A percentile compares a stretch with the other conserved stretches of the same genome.
Conservation (phyloP, 768 basidiomycete genomes). For the Amanita exitialis region DNA sequence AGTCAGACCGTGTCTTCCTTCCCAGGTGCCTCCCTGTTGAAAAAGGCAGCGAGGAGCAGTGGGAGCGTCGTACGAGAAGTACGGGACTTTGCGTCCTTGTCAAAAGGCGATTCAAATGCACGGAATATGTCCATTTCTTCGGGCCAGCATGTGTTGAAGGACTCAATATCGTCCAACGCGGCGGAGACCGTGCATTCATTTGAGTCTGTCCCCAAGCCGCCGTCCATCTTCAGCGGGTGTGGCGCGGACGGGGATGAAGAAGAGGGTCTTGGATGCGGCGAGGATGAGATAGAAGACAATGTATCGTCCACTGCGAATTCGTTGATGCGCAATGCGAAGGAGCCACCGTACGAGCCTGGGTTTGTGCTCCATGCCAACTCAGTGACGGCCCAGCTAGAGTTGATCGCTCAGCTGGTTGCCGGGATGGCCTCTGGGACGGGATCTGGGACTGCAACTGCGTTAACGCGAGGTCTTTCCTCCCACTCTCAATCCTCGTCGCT, state of each 20-base stretch:
- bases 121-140: not conserved
- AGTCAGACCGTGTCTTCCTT: not conserved
- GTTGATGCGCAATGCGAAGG: slow-evolving; percentile 29
- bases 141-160: not conserved
- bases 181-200: not conserved
- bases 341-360: slow-evolving; percentile 45
- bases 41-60: not conserved
- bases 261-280: not conserved
- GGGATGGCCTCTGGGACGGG: slow-evolving; percentile 27
- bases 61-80: not conserved
- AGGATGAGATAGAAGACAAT: slow-evolving; percentile 27
- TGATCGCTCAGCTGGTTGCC: slow-evolving; percentile 55
- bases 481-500: not conserved
- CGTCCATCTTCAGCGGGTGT: not conserved
- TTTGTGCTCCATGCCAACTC: slow-evolving; percentile 67
- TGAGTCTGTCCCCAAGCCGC: not conserved
- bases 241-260: not conserved
- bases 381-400: slow-evolving; percentile 66
- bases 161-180: not conserved
- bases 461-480: slow-evolving; percentile 4
- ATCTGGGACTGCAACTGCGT: not conserved
- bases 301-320: slow-evolving; percentile 12
- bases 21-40: not conserved
- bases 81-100: not conserved
- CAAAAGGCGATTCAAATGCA: not conserved